These are phyloP conservation scores for Theileria orientalis DNA, from an alignment of 169 alveolate species.

Conservation along the genomic window DNA sequence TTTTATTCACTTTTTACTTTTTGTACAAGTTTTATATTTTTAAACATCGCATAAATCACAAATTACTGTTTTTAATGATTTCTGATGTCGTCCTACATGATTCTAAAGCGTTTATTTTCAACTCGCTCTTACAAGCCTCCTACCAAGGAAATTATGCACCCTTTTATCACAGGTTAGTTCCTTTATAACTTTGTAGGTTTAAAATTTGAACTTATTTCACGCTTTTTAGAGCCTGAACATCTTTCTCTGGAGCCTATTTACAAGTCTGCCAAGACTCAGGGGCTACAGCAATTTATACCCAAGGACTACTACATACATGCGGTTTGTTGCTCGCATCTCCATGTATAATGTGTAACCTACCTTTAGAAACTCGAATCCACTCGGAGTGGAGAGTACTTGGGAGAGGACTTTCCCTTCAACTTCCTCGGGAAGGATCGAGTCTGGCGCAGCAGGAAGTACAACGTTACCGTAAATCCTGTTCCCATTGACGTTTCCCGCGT, in stretches of 20 bases:
- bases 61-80: neutral
- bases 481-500: constrained; percentile 72
- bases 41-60: neutral
- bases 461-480: constrained; percentile 58
- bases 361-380: constrained; percentile 53
- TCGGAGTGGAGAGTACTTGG: constrained; percentile 80
- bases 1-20: constrained; percentile 2
- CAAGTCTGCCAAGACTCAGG: constrained; percentile 45
- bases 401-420: constrained; percentile 77
- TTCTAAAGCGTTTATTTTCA: constrained; percentile 22
- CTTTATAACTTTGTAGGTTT: neutral
- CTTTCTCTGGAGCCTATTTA: constrained; percentile 62
- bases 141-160: constrained; percentile 60
- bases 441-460: constrained; percentile 80
- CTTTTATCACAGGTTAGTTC: constrained; percentile 54
- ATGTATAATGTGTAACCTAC: neutral
- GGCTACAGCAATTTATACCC: constrained; percentile 66
- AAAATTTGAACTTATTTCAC: neutral
- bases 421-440: constrained; percentile 65
- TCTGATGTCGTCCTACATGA: constrained; percentile 2
- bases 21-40: neutral
- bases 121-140: constrained; percentile 65
- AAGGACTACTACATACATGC: constrained; percentile 62
- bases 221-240: constrained; percentile 71
- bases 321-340: constrained; percentile 41